phyloP scores from a whole-genome alignment of 169 alveolate genomes.

The Eimeria maxima region DNA sequence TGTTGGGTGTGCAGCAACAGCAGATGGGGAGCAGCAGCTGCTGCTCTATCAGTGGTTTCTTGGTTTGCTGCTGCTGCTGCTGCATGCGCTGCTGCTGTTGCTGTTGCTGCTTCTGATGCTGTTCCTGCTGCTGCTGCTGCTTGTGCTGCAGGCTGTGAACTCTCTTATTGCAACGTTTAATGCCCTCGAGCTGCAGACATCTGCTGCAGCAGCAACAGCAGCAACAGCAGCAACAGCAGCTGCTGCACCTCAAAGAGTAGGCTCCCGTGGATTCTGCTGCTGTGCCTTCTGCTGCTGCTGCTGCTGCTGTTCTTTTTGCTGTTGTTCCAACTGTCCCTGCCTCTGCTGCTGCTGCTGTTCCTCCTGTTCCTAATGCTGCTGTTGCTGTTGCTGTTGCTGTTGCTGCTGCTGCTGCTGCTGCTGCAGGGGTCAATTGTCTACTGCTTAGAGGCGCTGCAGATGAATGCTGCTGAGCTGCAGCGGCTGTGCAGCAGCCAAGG shows the following conservation, averaged over 20 bases:
- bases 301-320: not conserved
- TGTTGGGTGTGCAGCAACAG: not conserved
- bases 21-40: not conserved
- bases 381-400: constrained; percentile 19
- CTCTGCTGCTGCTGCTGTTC: constrained; percentile 32
- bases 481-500: constrained; percentile 33
- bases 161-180: constrained; percentile 10
- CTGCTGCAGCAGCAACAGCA: constrained; percentile 25
- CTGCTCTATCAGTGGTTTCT: not conserved
- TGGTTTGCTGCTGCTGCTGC: not conserved
- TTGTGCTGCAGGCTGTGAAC: not conserved
- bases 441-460: constrained; percentile 18
- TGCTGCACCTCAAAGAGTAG: constrained; percentile 12
- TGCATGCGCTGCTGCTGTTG: not conserved
- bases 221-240: not conserved
- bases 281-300: not conserved
- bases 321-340: not conserved
- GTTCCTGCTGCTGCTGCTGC: not conserved
- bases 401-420: constrained; percentile 24
- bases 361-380: constrained; percentile 9
- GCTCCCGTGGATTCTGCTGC: not conserved
- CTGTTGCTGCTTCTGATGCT: not conserved
- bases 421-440: constrained; percentile 5
- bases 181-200: constrained; percentile 19
- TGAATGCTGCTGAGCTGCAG: constrained; percentile 9